Evolutionary conservation across 2,329 filamentous ascomycete genomes (phyloP).

Genomic region (Phialophora macrospora): DNA sequence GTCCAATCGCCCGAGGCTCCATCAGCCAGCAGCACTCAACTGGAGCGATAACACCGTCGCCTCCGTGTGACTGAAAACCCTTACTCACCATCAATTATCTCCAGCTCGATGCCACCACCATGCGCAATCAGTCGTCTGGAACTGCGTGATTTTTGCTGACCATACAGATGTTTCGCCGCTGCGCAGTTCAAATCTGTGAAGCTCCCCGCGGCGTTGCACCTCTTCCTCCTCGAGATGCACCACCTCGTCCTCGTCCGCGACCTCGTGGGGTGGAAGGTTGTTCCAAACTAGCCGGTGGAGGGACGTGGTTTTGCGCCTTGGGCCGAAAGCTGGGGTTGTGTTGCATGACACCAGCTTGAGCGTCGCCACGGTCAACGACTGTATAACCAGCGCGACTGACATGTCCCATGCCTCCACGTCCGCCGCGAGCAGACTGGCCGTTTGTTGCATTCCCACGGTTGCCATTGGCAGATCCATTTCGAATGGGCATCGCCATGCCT

Average conservation of each 20-base stretch:
- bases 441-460: conserved; percentile 21
- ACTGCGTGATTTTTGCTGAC: neutral
- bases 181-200: conserved; percentile 19
- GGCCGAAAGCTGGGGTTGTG: conserved; percentile 63
- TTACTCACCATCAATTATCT: conserved; percentile 20
- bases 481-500: conserved; percentile 31
- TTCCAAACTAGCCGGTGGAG: conserved; percentile 52
- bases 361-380: conserved; percentile 55
- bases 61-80: conserved; percentile 28
- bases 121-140: neutral
- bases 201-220: conserved; percentile 39
- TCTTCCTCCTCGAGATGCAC: conserved; percentile 42
- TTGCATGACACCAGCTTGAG: conserved; percentile 58
- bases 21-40: conserved; percentile 3
- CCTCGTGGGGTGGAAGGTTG: conserved; percentile 36
- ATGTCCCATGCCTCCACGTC: conserved; percentile 29
- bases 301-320: conserved; percentile 58
- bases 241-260: conserved; percentile 47
- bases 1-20: conserved; percentile 9
- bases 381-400: conserved; percentile 46
- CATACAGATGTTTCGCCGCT: neutral
- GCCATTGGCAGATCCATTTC: conserved; percentile 30
- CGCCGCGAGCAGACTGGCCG: conserved; percentile 19
- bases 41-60: conserved; percentile 28
- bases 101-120: neutral